Percentiles rank a stretch among this genome's conserved stretches.
Conservation (phyloP, 345 rosid species). For the Salix koriyanagi region DNA sequence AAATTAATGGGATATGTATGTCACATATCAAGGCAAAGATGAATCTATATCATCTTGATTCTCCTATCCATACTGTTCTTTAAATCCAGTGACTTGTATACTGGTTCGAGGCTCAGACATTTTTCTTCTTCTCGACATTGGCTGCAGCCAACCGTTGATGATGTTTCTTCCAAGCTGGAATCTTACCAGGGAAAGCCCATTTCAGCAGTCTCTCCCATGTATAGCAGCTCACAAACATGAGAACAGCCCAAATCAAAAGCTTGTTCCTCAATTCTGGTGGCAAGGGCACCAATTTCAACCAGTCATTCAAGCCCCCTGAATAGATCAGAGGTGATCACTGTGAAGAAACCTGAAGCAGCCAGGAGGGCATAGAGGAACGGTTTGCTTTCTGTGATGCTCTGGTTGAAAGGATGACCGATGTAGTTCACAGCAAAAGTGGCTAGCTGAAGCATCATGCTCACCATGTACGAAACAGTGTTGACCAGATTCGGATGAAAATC, state of each 20-base stretch:
- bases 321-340: slow-evolving; percentile 71
- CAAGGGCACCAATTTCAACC: slow-evolving; percentile 81
- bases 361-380: slow-evolving; percentile 77
- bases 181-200: slow-evolving; percentile 81
- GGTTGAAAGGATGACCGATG: slow-evolving; percentile 98
- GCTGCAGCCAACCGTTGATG: slow-evolving; percentile 49
- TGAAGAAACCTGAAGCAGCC: slow-evolving; percentile 75
- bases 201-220: slow-evolving; percentile 77
- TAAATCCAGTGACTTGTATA: not conserved
- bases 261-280: slow-evolving; percentile 77
- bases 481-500: slow-evolving; percentile 88
- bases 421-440: slow-evolving; percentile 96
- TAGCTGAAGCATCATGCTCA: slow-evolving; percentile 95
- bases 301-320: slow-evolving; percentile 80
- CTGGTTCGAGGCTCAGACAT: slow-evolving; percentile 27
- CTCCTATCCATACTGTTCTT: not conserved
- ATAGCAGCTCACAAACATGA: slow-evolving; percentile 72
- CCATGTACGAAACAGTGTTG: slow-evolving; percentile 99
- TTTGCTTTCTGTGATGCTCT: slow-evolving; percentile 81
- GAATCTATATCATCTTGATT: not conserved
- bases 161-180: slow-evolving; percentile 72
- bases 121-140: slow-evolving; percentile 64
- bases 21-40: not conserved
- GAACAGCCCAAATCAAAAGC: slow-evolving; percentile 71
- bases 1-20: not conserved